Evolutionary conservation across 345 rosid genomes (phyloP), one percentile per base, ranked within the genome.

Genomic region (Eucalyptus globulus): DNA sequence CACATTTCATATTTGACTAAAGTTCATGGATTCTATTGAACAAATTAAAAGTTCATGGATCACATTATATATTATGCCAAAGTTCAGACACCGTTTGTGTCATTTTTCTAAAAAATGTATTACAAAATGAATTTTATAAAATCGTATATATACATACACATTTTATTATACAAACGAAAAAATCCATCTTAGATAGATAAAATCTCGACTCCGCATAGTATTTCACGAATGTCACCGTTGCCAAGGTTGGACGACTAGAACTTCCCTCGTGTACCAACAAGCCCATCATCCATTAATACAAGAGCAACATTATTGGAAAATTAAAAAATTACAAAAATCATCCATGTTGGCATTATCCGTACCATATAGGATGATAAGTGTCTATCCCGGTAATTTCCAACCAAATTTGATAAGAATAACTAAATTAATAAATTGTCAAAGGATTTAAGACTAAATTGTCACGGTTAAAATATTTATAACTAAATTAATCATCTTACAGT

Each of bases 341-440:
- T 53, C 56, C 24, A 21, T 9, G 0, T 21, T 2, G 0, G 5
- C 26, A 53, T 53, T 53, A 53, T 53, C 0, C 0, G 1, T 53
- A 53, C 11, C 58, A 21, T 8, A 53, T 53, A 19, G 0, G 5
- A 53, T 0, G 1, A 0, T 19, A 1, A 53, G 0, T 53, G 58
- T 21, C 26, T 2, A 21, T 4, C 5, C 0, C 2, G 2, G 1
- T 53, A 53, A 53, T 53, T 53, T 53, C 10, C 11, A 8, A 0
- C 0, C 11, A 21, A 53, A 21, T 8, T 53, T 53, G 11, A 4
- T 53, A 8, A 53, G 58, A 21, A 53, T 0, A 53, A 53, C 26
- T 53, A 53, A 8, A 21, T 8, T 21, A 53, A 21, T 53, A 53
- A 53, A 53, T 21, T 53, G 11, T 53, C 58, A 53, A 53, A 53